Percentiles rank a stretch among this genome's conserved stretches.
Evolutionary conservation across 2,329 filamentous ascomycete genomes (phyloP).

Genomic region (Epichloe aotearoae): DNA sequence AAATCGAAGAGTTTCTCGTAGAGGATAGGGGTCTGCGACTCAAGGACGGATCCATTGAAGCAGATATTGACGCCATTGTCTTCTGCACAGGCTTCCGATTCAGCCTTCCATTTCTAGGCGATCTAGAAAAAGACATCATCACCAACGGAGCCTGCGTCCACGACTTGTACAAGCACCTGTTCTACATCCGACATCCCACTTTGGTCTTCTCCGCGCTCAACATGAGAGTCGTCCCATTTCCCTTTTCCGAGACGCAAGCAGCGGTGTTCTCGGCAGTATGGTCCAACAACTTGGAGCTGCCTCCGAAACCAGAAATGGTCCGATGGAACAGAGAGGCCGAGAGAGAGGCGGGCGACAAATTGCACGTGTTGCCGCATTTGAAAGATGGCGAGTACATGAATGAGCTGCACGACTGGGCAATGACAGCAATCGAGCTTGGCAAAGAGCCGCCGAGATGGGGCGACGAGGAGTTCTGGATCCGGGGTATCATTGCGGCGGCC

Average conservation of each 20-base stretch:
- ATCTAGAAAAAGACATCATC: constrained; percentile 38
- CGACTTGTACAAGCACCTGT: constrained; percentile 66
- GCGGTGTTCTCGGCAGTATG: constrained; percentile 67
- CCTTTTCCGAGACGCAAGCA: constrained; percentile 64
- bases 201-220: constrained; percentile 65
- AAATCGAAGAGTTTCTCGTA: constrained; percentile 44
- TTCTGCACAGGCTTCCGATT: constrained; percentile 90
- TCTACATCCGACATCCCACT: constrained; percentile 63
- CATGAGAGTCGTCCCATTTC: constrained; percentile 80
- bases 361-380: constrained; percentile 18
- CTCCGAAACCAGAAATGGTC: constrained; percentile 49
- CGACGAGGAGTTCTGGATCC: constrained; percentile 57
- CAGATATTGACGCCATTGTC: constrained; percentile 59
- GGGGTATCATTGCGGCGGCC: constrained; percentile 53
- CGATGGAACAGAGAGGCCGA: constrained; percentile 54
- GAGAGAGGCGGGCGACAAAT: constrained; percentile 21
- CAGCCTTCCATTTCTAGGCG: constrained; percentile 58
- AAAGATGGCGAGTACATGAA: constrained; percentile 60
- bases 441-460: constrained; percentile 63
- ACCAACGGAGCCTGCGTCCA: constrained; percentile 57
- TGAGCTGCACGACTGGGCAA: constrained; percentile 48
- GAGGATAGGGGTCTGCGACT: constrained; percentile 51
- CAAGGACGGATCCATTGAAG: constrained; percentile 49
- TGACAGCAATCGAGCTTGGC: constrained; percentile 35
- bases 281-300: constrained; percentile 55